Conservation (phyloP, 805 yeast species). For the Nakazawaea populi region DNA sequence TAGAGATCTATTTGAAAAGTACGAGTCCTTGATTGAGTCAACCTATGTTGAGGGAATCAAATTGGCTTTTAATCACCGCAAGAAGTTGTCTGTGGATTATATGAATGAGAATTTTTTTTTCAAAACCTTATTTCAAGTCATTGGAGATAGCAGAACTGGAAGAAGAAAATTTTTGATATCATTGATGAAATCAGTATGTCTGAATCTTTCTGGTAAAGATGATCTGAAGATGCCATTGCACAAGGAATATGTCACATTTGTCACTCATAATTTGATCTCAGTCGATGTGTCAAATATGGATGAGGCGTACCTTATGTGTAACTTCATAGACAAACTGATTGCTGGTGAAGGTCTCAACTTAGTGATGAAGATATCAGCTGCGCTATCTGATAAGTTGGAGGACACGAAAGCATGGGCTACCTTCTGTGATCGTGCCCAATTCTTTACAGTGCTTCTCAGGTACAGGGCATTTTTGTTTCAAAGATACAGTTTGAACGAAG, state of each 20-base stretch:
- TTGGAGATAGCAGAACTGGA: conserved; percentile 33
- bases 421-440: conserved; percentile 9
- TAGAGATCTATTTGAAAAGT: conserved; percentile 49
- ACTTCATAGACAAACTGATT: conserved; percentile 36
- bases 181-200: conserved; percentile 24
- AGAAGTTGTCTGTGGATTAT: conserved; percentile 21
- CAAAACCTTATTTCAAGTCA: conserved; percentile 33
- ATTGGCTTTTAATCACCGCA: conserved; percentile 42
- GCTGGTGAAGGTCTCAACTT: conserved; percentile 36
- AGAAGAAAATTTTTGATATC: conserved; percentile 33
- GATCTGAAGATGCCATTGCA: conserved; percentile 10
- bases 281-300: conserved; percentile 38
- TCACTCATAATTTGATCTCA: conserved; percentile 33
- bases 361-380: conserved; percentile 17
- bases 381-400: conserved; percentile 5
- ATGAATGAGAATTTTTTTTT: conserved; percentile 28
- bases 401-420: conserved; percentile 2
- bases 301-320: conserved; percentile 41
- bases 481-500: conserved; percentile 19
- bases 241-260: conserved; percentile 25
- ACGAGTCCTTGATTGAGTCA: conserved; percentile 66
- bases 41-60: conserved; percentile 59
- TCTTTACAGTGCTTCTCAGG: conserved; percentile 12
- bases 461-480: conserved; percentile 19
- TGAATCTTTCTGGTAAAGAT: conserved; percentile 19